phyloP scores from a whole-genome alignment of 768 basidiomycete genomes.

The Psilocybe tampanensis region DNA sequence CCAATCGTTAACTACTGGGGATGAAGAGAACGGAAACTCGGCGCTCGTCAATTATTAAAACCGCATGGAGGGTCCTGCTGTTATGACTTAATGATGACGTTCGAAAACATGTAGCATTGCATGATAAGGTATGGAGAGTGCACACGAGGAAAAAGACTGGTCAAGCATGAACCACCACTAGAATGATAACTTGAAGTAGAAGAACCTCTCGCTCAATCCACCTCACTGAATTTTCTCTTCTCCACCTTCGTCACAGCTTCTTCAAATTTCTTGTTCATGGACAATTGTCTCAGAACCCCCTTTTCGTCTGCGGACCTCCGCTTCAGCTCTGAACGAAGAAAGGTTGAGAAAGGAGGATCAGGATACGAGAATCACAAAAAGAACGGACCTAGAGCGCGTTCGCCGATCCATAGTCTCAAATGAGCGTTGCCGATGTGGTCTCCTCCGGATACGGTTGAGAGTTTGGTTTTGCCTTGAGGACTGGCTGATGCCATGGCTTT shows the following conservation, averaged over 20 bases:
- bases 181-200: too few relatives aligned
- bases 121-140: too few relatives aligned
- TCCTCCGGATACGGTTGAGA: constrained; percentile 6
- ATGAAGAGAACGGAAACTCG: too few relatives aligned
- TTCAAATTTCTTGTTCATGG: constrained; percentile 40
- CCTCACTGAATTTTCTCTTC: constrained; percentile 18
- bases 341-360: constrained; percentile 1
- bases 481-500: background rate
- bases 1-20: too few relatives aligned
- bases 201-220: constrained; percentile 5
- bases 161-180: background rate
- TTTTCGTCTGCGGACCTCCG: constrained; percentile 55
- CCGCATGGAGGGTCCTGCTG: too few relatives aligned
- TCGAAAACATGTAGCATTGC: too few relatives aligned
- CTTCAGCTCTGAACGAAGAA: constrained; percentile 50
- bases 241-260: constrained; percentile 23
- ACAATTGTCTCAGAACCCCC: constrained; percentile 47
- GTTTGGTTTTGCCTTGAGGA: background rate
- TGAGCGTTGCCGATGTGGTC: constrained; percentile 61
- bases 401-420: constrained; percentile 72
- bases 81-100: too few relatives aligned
- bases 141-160: too few relatives aligned
- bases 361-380: background rate
- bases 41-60: too few relatives aligned
- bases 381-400: constrained; percentile 62